A percentile compares a stretch with the other conserved stretches of the same genome.
phyloP scores from a whole-genome alignment of 2,329 filamentous ascomycete genomes.

The Juglanconis oblonga region DNA sequence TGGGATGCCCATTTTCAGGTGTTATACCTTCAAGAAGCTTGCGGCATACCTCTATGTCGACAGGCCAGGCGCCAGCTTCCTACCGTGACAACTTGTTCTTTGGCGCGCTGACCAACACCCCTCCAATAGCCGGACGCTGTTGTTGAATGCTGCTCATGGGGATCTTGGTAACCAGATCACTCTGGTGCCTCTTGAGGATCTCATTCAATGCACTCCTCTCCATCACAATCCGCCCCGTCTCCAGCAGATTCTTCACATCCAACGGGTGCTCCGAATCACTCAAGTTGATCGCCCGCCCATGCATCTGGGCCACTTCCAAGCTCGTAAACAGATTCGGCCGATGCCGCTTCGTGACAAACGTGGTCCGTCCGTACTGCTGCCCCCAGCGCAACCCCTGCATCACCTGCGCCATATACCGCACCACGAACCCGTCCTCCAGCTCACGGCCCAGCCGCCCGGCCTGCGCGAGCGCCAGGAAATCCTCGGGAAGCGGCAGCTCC shows the following conservation, averaged over 20 bases:
- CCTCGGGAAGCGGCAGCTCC: slow-evolving; percentile 58
- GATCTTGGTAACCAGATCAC: slow-evolving; percentile 55
- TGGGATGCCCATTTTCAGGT: too few relatives aligned
- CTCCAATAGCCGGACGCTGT: slow-evolving; percentile 32
- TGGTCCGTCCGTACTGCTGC: slow-evolving; percentile 62
- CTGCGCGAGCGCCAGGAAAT: slow-evolving; percentile 42
- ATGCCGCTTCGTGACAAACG: slow-evolving; percentile 66
- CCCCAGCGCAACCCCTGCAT: slow-evolving; percentile 71
- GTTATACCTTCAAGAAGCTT: too few relatives aligned
- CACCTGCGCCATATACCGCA: slow-evolving; percentile 64
- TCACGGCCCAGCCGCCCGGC: slow-evolving; percentile 31
- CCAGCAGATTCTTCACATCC: slow-evolving; percentile 91
- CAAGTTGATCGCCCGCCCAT: slow-evolving; percentile 67
- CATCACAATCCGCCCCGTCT: slow-evolving; percentile 80
- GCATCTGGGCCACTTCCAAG: slow-evolving; percentile 59
- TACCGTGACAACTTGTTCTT: too few relatives aligned
- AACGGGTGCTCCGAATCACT: slow-evolving; percentile 56
- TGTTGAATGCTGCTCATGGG: slow-evolving; percentile 39
- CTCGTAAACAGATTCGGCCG: slow-evolving; percentile 64
- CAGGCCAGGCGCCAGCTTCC: too few relatives aligned
- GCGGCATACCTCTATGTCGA: too few relatives aligned
- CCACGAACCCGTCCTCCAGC: slow-evolving; percentile 46
- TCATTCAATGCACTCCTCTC: slow-evolving; percentile 76
- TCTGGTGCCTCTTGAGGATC: slow-evolving; percentile 71
- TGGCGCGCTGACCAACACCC: background rate